Evolutionary conservation across 768 basidiomycete species (phyloP).

Genomic region (Auricularia sp.): DNA sequence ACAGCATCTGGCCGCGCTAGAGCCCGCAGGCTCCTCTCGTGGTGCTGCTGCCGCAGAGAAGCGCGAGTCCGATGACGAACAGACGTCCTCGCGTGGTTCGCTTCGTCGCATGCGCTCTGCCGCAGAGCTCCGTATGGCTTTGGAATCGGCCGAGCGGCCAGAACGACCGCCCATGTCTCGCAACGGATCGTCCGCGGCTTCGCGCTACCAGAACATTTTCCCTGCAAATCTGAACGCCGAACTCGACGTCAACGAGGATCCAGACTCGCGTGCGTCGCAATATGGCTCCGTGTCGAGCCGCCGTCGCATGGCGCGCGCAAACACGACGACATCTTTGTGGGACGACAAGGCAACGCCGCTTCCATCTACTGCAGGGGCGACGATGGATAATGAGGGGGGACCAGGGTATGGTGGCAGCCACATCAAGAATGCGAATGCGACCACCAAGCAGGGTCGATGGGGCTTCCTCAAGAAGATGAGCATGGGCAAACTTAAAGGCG

Average conservation of each 20-base stretch:
- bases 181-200: not conserved
- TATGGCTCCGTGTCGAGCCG: not conserved
- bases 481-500: slow-evolving; percentile 82
- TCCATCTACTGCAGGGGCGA: not conserved
- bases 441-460: slow-evolving; percentile 67
- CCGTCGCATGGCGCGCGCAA: not conserved
- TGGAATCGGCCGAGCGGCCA: not conserved
- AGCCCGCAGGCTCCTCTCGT: not conserved
- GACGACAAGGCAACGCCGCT: not conserved
- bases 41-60: not conserved
- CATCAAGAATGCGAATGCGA: not conserved
- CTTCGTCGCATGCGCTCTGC: not conserved
- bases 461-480: slow-evolving; percentile 98
- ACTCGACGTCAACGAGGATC: not conserved
- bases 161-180: not conserved
- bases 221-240: not conserved
- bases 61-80: not conserved
- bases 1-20: not conserved
- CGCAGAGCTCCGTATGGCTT: not conserved
- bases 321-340: not conserved
- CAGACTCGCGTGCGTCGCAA: not conserved
- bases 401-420: not conserved
- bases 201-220: not conserved
- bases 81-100: not conserved
- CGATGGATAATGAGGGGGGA: not conserved